A percentile compares a stretch with the other conserved stretches of the same genome.
These are phyloP conservation scores for Avena eriantha DNA, from an alignment of 176 grass and related monocot species.

Conservation along the genomic window DNA sequence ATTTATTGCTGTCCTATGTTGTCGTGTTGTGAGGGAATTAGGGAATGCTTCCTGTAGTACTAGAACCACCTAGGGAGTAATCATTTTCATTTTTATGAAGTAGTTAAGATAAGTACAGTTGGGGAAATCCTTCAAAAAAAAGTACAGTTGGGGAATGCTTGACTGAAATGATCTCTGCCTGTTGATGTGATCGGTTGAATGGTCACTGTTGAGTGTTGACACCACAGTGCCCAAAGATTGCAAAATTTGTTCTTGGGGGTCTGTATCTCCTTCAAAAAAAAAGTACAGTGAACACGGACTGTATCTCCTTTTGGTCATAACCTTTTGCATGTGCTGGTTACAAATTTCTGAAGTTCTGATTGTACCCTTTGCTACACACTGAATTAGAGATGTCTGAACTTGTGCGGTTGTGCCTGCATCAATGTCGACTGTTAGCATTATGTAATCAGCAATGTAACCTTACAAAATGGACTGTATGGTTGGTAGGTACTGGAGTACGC, in stretches of 20 bases:
- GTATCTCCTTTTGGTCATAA: not conserved
- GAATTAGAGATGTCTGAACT: not conserved
- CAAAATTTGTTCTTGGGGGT: not conserved
- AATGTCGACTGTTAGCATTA: not conserved
- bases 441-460: not conserved
- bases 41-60: not conserved
- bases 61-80: not conserved
- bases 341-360: not conserved
- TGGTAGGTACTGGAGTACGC: constrained; percentile 69
- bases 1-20: not conserved
- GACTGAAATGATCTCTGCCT: not conserved
- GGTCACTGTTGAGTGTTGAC: not conserved
- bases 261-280: too few relatives aligned
- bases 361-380: not conserved
- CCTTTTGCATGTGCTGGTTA: not conserved
- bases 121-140: too few relatives aligned
- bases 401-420: not conserved
- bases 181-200: not conserved
- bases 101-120: too few relatives aligned
- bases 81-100: not conserved
- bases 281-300: not conserved
- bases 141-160: too few relatives aligned
- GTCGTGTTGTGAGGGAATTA: not conserved
- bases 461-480: not conserved
- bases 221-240: not conserved